A percentile compares a stretch with the other conserved stretches of the same genome.
These are phyloP conservation scores for Talinum fruticosum DNA, from an alignment of 148 eudicot genomes.

Conservation along the genomic window DNA sequence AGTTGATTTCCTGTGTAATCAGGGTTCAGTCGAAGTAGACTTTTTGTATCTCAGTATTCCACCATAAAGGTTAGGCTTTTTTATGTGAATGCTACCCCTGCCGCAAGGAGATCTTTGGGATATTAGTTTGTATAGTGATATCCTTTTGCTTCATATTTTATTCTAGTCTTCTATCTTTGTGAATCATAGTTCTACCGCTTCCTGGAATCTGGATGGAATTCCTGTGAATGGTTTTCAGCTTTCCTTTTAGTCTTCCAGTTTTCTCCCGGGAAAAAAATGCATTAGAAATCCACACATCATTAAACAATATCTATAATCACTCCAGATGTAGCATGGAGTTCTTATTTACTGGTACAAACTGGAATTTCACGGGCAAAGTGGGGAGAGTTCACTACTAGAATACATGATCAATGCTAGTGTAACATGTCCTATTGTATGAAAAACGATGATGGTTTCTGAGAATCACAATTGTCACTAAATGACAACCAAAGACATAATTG, in stretches of 20 bases:
- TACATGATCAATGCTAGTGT: not conserved
- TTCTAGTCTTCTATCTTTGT: not conserved
- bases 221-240: not conserved
- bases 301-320: not conserved
- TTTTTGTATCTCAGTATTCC: not conserved
- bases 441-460: not conserved
- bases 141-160: not conserved
- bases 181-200: not conserved
- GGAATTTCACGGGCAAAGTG: not conserved
- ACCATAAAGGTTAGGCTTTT: not conserved
- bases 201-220: not conserved
- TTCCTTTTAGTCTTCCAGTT: not conserved
- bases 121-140: not conserved
- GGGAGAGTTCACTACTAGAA: not conserved
- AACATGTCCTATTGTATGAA: not conserved
- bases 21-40: not conserved
- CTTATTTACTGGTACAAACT: not conserved
- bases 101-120: not conserved
- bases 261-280: not conserved
- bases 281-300: not conserved
- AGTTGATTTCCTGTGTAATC: not conserved
- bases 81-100: not conserved
- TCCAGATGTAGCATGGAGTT: not conserved
- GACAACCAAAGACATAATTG: constrained; percentile 23
- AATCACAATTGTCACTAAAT: constrained; percentile 12